Base-by-base conservation (phyloP, 495 filamentous ascomycete genomes). In the Diplogelasinospora grovesii region DNA sequence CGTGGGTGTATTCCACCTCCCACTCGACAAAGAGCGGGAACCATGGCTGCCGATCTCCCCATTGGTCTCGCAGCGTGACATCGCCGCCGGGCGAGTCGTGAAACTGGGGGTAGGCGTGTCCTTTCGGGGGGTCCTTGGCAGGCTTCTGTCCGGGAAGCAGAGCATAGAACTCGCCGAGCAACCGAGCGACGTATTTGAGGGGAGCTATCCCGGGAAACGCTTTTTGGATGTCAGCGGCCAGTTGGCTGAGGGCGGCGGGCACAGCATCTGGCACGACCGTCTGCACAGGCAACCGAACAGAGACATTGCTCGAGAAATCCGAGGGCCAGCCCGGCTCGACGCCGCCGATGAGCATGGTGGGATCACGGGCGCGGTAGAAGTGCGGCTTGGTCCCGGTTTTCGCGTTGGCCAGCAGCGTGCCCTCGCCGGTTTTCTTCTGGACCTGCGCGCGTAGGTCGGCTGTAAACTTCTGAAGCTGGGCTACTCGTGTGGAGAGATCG, bases 21-120 rank as follows among this genome's bases (percentile, higher is more conserved):
- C 71, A 78, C 46, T 78, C 75, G 1, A 74, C 20, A 30, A 70
- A 78, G 0, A 77, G 52, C 0, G 74, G 71, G 27, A 63, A 59
- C 57, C 60, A 77, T 0, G 72, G 69, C 37, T 77, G 69, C 0
- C 37, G 54, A n/a, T 62, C 37, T 8, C 37, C 41, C 70, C 67
- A 75, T 1, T 34, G 35, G 34, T 73, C 63, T 0, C 66, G 45
- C 45, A 48, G 48, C 18, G 44, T n/a, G n/a, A 18, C 15, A 8
- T 33, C 30, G 5, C 27, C 27, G 3, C 10, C 15, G 10, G 27
- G 27, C 27, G 15, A 1, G 20, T 33, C 35, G 28, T 35, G 29
- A 16, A 16, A 43, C 23, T 19, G 42, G 13, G 14, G 23, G 10
- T 25, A 13, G n/a, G 14, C n/a, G 9, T 8, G 13, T 14, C 30